A percentile compares a stretch with the other conserved stretches of the same genome.
Conservation (phyloP, 352 stramenopile species). For the Phytopythium cucurbitacearum region DNA sequence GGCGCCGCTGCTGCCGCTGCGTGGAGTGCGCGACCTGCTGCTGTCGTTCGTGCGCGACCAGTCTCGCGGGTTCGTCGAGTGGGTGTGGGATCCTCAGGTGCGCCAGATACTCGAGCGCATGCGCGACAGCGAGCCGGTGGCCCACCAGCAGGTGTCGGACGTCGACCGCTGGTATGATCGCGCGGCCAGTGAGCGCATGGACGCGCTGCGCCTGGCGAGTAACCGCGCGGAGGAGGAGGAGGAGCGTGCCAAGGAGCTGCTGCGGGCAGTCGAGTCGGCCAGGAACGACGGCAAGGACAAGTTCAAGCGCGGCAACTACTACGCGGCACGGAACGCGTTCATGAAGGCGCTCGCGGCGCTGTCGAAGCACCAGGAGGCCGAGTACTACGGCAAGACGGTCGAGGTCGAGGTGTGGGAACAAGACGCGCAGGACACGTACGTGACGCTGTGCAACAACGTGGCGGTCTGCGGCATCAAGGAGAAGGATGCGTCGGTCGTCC, state of each 20-base stretch:
- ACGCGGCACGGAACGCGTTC: constrained; percentile 70
- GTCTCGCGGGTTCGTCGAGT: constrained; percentile 62
- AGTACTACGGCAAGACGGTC: constrained; percentile 41
- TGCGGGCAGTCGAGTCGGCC: constrained; percentile 35
- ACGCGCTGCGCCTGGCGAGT: constrained; percentile 9
- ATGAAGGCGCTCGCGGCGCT: constrained; percentile 35
- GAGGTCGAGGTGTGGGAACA: constrained; percentile 40
- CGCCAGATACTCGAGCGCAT: constrained; percentile 50
- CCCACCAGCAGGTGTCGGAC: constrained; percentile 18
- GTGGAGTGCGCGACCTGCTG: constrained; percentile 65
- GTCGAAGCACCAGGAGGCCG: constrained; percentile 30
- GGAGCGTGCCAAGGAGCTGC: constrained; percentile 14
- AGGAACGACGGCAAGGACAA: constrained; percentile 63
- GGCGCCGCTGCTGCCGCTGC: constrained; percentile 47
- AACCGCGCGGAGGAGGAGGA: constrained; percentile 10
- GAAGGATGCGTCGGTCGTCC: constrained; percentile 41
- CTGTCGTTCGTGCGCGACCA: constrained; percentile 59
- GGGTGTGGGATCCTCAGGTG: constrained; percentile 67
- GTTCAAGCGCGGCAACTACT: constrained; percentile 58
- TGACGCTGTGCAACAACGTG: constrained; percentile 73
- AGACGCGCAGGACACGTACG: constrained; percentile 34
- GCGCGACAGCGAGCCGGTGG: constrained; percentile 21
- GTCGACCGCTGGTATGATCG: constrained; percentile 42
- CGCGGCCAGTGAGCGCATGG: constrained; percentile 19
- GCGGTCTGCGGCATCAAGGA: constrained; percentile 77